Percentiles rank a stretch among this genome's conserved stretches.
Conservation (phyloP, 2,329 filamentous ascomycete genomes). For the Colletotrichum somersetense region DNA sequence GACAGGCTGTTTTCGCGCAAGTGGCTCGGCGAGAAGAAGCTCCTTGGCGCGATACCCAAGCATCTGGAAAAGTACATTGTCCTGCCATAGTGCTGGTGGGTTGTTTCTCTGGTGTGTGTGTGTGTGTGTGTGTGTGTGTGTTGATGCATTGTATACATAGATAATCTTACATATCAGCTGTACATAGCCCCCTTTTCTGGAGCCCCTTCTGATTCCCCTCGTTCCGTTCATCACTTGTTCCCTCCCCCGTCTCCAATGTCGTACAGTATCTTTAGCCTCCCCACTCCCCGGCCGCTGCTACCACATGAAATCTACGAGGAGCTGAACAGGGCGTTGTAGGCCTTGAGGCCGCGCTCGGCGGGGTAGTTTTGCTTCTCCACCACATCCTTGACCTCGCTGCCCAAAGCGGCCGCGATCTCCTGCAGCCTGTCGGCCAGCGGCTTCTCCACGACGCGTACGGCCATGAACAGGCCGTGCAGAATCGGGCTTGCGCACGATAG, state of each 20-base stretch:
- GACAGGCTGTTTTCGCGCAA: constrained; percentile 92
- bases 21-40: constrained; percentile 89
- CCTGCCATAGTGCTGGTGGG: constrained; percentile 68
- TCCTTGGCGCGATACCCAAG: constrained; percentile 84
- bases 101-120: background rate
- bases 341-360: constrained; percentile 45
- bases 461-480: constrained; percentile 60
- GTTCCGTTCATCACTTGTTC: background rate
- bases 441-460: constrained; percentile 56
- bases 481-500: constrained; percentile 49
- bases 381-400: constrained; percentile 53
- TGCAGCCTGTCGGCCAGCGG: constrained; percentile 54
- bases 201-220: constrained; percentile 22
- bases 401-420: constrained; percentile 54
- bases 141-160: constrained; percentile 42
- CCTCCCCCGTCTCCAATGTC: background rate
- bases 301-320: background rate
- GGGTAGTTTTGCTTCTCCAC: constrained; percentile 38
- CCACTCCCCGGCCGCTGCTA: background rate
- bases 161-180: constrained; percentile 42
- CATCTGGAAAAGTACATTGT: constrained; percentile 95
- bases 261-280: constrained; percentile 4
- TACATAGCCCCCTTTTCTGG: constrained; percentile 41
- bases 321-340: constrained; percentile 31
- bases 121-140: constrained; percentile 24